Percentiles rank a stretch among this genome's conserved stretches.
These are phyloP conservation scores for Daldinia loculata DNA, from an alignment of 495 filamentous ascomycete genomes.

Conservation along the genomic window DNA sequence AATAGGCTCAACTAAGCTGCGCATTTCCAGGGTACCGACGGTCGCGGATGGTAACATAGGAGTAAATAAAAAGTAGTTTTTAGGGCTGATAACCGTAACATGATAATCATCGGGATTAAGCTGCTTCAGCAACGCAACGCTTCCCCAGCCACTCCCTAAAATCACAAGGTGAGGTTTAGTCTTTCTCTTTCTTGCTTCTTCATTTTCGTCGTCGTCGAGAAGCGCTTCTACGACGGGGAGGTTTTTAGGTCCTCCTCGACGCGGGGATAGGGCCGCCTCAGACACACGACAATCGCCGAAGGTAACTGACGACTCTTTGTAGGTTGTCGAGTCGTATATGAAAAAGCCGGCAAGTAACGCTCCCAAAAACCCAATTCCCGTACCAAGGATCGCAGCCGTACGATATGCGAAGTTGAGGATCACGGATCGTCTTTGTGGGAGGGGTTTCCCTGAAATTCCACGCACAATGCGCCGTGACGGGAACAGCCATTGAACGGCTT, in stretches of 20 bases:
- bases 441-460: slow-evolving; percentile 57
- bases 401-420: slow-evolving; percentile 61
- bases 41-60: slow-evolving; percentile 97
- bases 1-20: slow-evolving; percentile 92
- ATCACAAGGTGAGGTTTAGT: slow-evolving; percentile 92
- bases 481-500: slow-evolving; percentile 23
- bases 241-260: slow-evolving; percentile 92
- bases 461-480: slow-evolving; percentile 38
- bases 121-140: slow-evolving; percentile 89
- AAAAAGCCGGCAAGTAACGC: slow-evolving; percentile 80
- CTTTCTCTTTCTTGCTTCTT: slow-evolving; percentile 71
- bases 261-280: slow-evolving; percentile 79
- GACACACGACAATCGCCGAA: slow-evolving; percentile 82
- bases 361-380: slow-evolving; percentile 55
- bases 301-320: slow-evolving; percentile 67
- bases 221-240: slow-evolving; percentile 87
- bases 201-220: slow-evolving; percentile 85
- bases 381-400: slow-evolving; percentile 59
- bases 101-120: slow-evolving; percentile 91
- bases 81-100: slow-evolving; percentile 90
- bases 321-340: slow-evolving; percentile 92
- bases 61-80: slow-evolving; percentile 97
- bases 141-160: slow-evolving; percentile 94
- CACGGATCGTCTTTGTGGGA: slow-evolving; percentile 55
- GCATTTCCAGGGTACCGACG: slow-evolving; percentile 90